Base-by-base conservation (phyloP, 805 yeast species). In the Barnettozyma siamensis region DNA sequence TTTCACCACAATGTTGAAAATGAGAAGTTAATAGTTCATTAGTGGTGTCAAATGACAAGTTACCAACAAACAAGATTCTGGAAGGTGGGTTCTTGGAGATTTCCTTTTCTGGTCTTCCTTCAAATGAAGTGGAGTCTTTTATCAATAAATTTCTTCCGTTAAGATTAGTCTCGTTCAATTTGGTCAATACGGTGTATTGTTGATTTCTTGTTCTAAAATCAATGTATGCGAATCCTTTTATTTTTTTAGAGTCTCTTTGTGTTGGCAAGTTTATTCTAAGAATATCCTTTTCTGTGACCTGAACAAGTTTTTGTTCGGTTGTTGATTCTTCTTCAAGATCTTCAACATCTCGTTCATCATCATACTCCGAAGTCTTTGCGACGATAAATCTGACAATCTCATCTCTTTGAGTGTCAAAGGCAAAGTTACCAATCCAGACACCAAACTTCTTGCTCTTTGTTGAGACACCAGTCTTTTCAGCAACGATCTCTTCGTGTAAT, bases 391-490 rank as follows among this genome's bases (percentile, higher is more conserved):
- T 70, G 12, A 67, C 66, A 27, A 93, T 57, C 48, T 88, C 94
- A 28, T 83, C 91, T 51, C 74, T 78, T 0, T 80, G 71, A 5
- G 96, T 87, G 39, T 86, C 93, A 55, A 83, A 93, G 0, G 96
- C 73, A 48, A 93, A 64, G 59, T 93, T 93, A 33, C 99, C 99
- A 35, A 93, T 76, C 99, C 99, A 93, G 28, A 88, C 93, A 34
- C 94, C 94, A 53, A 65, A 75, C 41, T 72, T 76, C 30, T 41
- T 46, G 12, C 30, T 37, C 5, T 81, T 72, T 7, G 20, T 24
- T 10, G 33, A 16, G 6, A 20, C 35, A 3, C 17, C 30, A 9
- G 36, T 26, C 55, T 69, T 69, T 38, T 66, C 67, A 16, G 54
- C 48, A 33, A 59, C 64, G 19, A 28, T 36, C 13, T 41, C 35